Percentiles rank a stretch among this genome's conserved stretches.
These are phyloP conservation scores for Remersonia thermophila DNA, from an alignment of 2,329 filamentous ascomycete species.

Conservation along the genomic window DNA sequence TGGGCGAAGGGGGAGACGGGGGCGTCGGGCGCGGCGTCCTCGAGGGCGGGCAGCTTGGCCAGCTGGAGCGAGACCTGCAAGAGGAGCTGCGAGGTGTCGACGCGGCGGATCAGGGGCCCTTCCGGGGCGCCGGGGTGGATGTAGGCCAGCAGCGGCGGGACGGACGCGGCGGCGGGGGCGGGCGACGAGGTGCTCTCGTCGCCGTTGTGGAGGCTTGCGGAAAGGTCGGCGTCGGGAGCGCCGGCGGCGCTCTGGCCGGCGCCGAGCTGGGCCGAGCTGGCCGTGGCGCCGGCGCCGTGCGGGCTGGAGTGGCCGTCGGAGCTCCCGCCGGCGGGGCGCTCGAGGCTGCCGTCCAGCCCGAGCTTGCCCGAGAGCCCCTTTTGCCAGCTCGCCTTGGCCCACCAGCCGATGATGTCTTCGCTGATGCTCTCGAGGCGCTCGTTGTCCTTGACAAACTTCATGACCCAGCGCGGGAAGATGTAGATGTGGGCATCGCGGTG, in stretches of 20 bases:
- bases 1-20: constrained; percentile 64
- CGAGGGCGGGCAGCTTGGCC: constrained; percentile 66
- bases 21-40: constrained; percentile 45
- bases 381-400: constrained; percentile 92
- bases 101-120: constrained; percentile 62
- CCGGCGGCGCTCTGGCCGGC: constrained; percentile 3
- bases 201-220: constrained; percentile 12
- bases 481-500: constrained; percentile 91
- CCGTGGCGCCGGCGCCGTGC: background rate
- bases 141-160: constrained; percentile 72
- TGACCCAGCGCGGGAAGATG: constrained; percentile 82
- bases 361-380: constrained; percentile 67
- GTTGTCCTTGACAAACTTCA: constrained; percentile 70
- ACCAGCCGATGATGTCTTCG: constrained; percentile 88
- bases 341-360: constrained; percentile 53
- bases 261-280: constrained; percentile 3
- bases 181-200: constrained; percentile 9
- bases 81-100: constrained; percentile 75
- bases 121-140: constrained; percentile 48
- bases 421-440: constrained; percentile 76
- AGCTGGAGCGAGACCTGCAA: constrained; percentile 73
- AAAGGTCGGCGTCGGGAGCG: constrained; percentile 7
- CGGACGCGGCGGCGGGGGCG: constrained; percentile 13
- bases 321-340: constrained; percentile 11
- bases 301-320: constrained; percentile 1